Conservation (phyloP, 2,329 filamentous ascomycete species). For the Coniochaeta prunicola region DNA sequence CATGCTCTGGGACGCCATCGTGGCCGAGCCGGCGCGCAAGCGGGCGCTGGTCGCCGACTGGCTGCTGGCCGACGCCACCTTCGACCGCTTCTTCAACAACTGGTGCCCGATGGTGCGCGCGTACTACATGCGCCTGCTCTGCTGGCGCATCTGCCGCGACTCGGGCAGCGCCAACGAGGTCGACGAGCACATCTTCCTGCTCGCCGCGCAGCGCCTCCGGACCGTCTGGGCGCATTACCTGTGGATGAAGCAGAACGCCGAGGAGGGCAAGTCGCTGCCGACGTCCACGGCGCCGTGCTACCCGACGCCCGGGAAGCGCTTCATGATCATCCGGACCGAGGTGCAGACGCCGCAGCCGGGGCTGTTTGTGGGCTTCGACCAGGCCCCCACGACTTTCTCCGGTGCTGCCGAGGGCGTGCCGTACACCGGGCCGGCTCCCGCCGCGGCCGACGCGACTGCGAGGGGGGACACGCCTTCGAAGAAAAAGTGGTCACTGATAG, state of each 20-base stretch:
- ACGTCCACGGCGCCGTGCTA: constrained; percentile 77
- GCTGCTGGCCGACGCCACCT: constrained; percentile 66
- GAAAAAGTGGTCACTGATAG: constrained; percentile 56
- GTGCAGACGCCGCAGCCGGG: constrained; percentile 38
- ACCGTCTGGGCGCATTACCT: constrained; percentile 74
- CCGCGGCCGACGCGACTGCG: constrained; percentile 16
- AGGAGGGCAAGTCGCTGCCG: constrained; percentile 41
- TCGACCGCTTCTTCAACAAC: constrained; percentile 79
- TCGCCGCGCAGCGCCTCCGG: constrained; percentile 60
- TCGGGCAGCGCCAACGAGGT: constrained; percentile 56
- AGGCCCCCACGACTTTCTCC: constrained; percentile 3
- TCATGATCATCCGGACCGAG: constrained; percentile 85
- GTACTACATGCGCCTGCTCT: constrained; percentile 85
- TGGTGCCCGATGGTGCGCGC: constrained; percentile 95
- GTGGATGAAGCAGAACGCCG: constrained; percentile 62
- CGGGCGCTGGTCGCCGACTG: constrained; percentile 64
- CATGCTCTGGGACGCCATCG: constrained; percentile 68
- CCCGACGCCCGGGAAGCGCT: constrained; percentile 75
- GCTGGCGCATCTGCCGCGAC: constrained; percentile 80
- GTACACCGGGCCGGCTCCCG: constrained; percentile 11
- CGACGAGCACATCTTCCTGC: constrained; percentile 62
- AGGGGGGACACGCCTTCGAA: constrained; percentile 20
- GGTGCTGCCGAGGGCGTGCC: constrained; percentile 6
- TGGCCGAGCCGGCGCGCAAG: constrained; percentile 58
- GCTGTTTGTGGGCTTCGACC: constrained; percentile 42